Evolutionary conservation across 2,329 filamentous ascomycete species (phyloP).

Genomic region (Laburnicola sp.): DNA sequence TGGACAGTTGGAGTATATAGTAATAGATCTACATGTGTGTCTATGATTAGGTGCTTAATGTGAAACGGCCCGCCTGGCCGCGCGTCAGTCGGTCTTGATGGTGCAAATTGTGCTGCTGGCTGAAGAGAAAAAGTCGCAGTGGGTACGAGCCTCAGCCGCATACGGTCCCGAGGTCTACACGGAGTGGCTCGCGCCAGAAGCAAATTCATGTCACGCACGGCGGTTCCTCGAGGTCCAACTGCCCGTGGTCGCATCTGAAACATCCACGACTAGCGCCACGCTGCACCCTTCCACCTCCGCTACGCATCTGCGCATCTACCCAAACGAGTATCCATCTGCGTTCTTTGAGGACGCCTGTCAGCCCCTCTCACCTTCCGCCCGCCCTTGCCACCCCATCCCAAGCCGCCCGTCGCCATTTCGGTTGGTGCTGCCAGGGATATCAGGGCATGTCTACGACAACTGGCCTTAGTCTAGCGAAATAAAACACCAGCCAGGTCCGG

Average conservation of each 20-base stretch:
- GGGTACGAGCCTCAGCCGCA: too few species aligned
- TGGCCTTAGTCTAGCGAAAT: conserved; percentile 34
- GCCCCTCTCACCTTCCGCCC: conserved; percentile 12
- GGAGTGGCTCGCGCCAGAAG: not conserved
- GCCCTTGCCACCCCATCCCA: conserved; percentile 26
- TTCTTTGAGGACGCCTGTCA: conserved; percentile 16
- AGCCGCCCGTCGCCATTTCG: conserved; percentile 19
- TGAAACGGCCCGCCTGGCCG: not conserved
- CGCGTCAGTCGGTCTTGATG: conserved; percentile 2
- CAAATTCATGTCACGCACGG: not conserved
- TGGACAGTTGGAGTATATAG: too few species aligned
- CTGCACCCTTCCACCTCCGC: conserved; percentile 1
- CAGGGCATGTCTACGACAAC: conserved; percentile 32
- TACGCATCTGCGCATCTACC: conserved; percentile 1
- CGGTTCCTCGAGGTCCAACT: not conserved
- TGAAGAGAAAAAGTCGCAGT: too few species aligned
- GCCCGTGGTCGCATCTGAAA: conserved; percentile 30
- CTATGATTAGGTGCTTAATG: not conserved
- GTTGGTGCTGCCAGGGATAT: conserved; percentile 28
- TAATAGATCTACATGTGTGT: not conserved
- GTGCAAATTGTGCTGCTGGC: too few species aligned
- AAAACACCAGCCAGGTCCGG: conserved; percentile 35
- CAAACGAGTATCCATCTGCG: conserved; percentile 2
- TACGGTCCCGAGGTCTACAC: too few species aligned
- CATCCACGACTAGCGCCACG: conserved; percentile 25